phyloP scores from a whole-genome alignment of 805 yeast species.

The Cyberlindnera mississippiensis region DNA sequence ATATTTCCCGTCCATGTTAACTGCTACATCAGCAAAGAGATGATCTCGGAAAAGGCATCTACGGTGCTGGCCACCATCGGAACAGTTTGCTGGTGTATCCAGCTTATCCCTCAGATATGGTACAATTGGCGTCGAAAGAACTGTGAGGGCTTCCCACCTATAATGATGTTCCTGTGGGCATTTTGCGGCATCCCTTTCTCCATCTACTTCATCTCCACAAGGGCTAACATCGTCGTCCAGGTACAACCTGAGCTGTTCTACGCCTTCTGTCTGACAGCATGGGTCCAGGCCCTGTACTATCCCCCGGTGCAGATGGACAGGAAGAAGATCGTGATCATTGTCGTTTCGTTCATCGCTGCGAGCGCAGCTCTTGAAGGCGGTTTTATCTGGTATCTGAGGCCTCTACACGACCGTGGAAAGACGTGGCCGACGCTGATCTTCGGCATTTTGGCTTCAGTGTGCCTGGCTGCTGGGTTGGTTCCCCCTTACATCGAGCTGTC shows the following conservation, averaged over 20 bases:
- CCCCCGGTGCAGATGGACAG: conserved; percentile 58
- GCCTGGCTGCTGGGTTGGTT: conserved; percentile 72
- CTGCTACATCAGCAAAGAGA: conserved; percentile 6
- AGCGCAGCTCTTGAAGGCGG: conserved; percentile 66
- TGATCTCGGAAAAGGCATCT: conserved; percentile 42
- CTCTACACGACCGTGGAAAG: conserved; percentile 45
- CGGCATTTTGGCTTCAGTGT: conserved; percentile 76
- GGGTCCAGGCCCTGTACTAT: conserved; percentile 63
- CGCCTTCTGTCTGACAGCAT: conserved; percentile 61
- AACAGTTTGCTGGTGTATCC: conserved; percentile 90
- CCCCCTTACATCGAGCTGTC: conserved; percentile 88
- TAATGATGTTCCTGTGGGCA: conserved; percentile 85
- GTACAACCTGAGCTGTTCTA: conserved; percentile 89
- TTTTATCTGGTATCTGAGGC: conserved; percentile 64
- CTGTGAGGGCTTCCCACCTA: conserved; percentile 84
- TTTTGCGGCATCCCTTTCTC: conserved; percentile 76
- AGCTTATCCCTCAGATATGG: conserved; percentile 79
- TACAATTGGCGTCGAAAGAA: conserved; percentile 71
- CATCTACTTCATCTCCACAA: conserved; percentile 70
- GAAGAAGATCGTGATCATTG: conserved; percentile 35
- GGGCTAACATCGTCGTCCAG: conserved; percentile 73
- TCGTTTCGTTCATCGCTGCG: conserved; percentile 36
- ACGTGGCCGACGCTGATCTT: conserved; percentile 79
- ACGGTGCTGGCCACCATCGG: conserved; percentile 84
- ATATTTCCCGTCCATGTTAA: no score